Evolutionary conservation across 1,139 yeast genomes (phyloP), one percentile per base, ranked within the genome.

Genomic region (Blastobotrys niveus): DNA sequence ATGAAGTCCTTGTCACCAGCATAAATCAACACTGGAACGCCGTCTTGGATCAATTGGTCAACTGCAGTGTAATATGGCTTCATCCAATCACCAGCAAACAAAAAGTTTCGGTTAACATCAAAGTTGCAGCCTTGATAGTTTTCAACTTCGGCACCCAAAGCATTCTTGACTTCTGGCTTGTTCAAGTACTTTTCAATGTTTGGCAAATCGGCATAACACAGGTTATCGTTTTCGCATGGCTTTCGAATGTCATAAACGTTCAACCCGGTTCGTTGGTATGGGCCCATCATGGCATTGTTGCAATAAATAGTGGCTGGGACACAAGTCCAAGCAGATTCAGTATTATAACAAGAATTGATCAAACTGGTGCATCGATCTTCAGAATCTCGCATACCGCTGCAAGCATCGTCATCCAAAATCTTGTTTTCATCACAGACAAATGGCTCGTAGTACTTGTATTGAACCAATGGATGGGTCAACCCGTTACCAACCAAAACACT

Each of bases 1-100:
- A 86, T 85, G 64, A 77, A 86, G 65, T 85, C 95, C 67, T 84
- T 83, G 64, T 85, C 94, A 59, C 95, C 95, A 15, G 91, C 94
- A 58, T 85, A 85, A 50, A 84, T 73, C 58, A 85, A 74, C n/a
- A 84, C 86, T 14, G 94, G 94, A 41, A 85, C 63, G 5, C 73
- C 77, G 48, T 69, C 61, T 43, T 82, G 80, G 46, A 82, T 67
- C 43, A 82, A 64, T 49, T 76, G 76, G 1, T 78, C 70, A 19
- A 83, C 77, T 48, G 69, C 74, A 34, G 73, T 74, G 52, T 80
- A 84, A 73, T 77, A 81, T 3, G 89, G 88, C 59, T 71, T 76
- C 52, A 73, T 65, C 55, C 72, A 77, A 62, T 83, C 93, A 34
- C 85, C 86, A 17, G 75, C 64, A 38, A 73, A 63, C 29, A 70